phyloP scores from a whole-genome alignment of 768 basidiomycete genomes.

The Russula earlei region DNA sequence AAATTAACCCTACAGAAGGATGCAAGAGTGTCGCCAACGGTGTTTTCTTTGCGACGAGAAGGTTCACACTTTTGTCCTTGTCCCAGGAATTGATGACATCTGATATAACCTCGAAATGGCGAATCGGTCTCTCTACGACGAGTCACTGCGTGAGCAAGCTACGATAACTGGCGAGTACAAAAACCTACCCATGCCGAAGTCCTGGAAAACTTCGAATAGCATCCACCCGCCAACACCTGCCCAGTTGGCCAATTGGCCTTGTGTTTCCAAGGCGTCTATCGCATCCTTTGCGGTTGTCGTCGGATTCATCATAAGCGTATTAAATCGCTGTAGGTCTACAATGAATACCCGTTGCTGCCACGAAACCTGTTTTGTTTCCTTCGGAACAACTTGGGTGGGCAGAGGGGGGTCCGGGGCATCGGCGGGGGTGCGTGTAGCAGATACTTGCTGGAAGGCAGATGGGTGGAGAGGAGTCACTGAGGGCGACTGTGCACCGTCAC shows the following conservation, averaged over 20 bases:
- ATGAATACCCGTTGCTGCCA: constrained; percentile 70
- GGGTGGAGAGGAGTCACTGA: constrained; percentile 11
- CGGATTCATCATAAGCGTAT: constrained; percentile 60
- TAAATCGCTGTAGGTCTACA: constrained; percentile 64
- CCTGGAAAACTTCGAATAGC: constrained; percentile 82
- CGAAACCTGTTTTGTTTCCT: constrained; percentile 20
- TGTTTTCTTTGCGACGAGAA: constrained; percentile 71
- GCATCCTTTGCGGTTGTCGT: constrained; percentile 67
- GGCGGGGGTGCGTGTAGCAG: constrained; percentile 32
- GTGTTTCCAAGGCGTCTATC: constrained; percentile 49
- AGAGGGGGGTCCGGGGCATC: constrained; percentile 17
- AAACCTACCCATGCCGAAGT: constrained; percentile 85
- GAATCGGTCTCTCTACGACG: constrained; percentile 71
- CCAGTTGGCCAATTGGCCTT: constrained; percentile 57
- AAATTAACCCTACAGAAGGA: constrained; percentile 39
- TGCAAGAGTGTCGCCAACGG: constrained; percentile 50
- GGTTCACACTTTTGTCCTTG: constrained; percentile 68
- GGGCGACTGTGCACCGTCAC: constrained; percentile 23
- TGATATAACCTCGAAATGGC: constrained; percentile 75
- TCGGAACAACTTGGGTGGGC: background rate
- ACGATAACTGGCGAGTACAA: background rate
- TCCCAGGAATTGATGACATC: constrained; percentile 86
- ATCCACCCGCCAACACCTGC: constrained; percentile 68
- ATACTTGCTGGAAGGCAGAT: constrained; percentile 25
- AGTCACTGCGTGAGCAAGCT: background rate